These are phyloP conservation scores for Curvularia eragrostidis DNA, from an alignment of 2,329 filamentous ascomycete species.

Conservation along the genomic window DNA sequence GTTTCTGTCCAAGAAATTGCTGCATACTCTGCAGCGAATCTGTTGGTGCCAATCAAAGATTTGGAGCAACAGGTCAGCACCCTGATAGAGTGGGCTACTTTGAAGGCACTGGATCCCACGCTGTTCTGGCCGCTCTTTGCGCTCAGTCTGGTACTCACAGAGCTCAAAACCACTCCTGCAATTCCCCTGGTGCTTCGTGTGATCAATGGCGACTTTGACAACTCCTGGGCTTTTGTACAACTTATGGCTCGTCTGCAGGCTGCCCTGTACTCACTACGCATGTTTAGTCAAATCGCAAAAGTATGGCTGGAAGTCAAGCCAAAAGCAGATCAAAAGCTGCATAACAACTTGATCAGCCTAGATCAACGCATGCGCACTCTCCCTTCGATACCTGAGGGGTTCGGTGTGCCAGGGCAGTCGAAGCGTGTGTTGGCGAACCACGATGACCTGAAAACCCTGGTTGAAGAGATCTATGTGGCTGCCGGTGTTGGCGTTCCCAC, in stretches of 20 bases:
- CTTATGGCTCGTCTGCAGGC: constrained; percentile 52
- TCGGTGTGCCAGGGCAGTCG: constrained; percentile 36
- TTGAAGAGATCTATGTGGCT: constrained; percentile 39
- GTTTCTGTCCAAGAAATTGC: constrained; percentile 30
- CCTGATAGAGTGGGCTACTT: constrained; percentile 27
- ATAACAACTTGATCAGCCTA: constrained; percentile 13
- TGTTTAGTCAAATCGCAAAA: constrained; percentile 49
- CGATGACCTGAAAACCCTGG: constrained; percentile 22
- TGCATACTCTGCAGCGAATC: constrained; percentile 15
- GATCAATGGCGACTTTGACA: constrained; percentile 41
- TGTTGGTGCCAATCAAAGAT: constrained; percentile 6
- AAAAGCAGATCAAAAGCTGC: constrained; percentile 1
- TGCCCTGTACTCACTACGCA: constrained; percentile 52
- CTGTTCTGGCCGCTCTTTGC: constrained; percentile 39
- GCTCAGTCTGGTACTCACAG: constrained; percentile 29
- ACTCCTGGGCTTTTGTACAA: constrained; percentile 50
- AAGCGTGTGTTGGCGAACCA: constrained; percentile 23
- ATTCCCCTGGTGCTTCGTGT: constrained; percentile 25
- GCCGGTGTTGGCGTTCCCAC: constrained; percentile 29
- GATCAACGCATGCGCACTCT: constrained; percentile 28
- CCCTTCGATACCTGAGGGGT: constrained; percentile 33
- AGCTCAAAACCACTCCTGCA: constrained; percentile 31
- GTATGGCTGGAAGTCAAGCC: constrained; percentile 28
- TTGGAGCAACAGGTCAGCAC: constrained; percentile 24
- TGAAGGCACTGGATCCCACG: constrained; percentile 13